Evolutionary conservation across 164 flowering plant species (phyloP).

Genomic region (Berberis vulgaris): DNA sequence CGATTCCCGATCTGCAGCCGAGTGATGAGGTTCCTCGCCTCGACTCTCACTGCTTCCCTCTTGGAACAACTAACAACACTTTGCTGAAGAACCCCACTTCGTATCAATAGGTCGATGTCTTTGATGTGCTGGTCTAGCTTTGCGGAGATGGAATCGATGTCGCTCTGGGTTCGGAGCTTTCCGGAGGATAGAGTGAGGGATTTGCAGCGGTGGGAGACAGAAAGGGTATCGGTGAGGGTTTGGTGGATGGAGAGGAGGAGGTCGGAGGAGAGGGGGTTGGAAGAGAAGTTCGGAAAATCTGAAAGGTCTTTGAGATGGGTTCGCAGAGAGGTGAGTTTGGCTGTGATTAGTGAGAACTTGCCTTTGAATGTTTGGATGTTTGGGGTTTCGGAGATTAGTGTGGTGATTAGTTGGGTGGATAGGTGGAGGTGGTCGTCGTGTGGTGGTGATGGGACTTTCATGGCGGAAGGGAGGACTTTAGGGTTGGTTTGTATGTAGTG

Average conservation of each 20-base stretch:
- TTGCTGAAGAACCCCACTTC: constrained; percentile 44
- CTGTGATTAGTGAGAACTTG: constrained; percentile 37
- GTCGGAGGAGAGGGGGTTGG: constrained; percentile 40
- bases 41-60: constrained; percentile 38
- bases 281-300: constrained; percentile 23
- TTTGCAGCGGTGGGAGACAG: constrained; percentile 28
- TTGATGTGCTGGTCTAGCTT: constrained; percentile 35
- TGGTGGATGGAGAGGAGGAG: constrained; percentile 31
- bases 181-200: constrained; percentile 24
- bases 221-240: constrained; percentile 30
- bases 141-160: constrained; percentile 39
- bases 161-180: constrained; percentile 59
- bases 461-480: constrained; percentile 2
- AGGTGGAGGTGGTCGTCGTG: constrained; percentile 12
- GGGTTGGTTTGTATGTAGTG: not conserved
- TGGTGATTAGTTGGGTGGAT: constrained; percentile 10
- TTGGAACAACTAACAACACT: constrained; percentile 14
- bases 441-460: constrained; percentile 10
- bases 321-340: constrained; percentile 37
- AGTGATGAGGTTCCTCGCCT: constrained; percentile 55
- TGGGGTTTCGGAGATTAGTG: constrained; percentile 16
- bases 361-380: constrained; percentile 32
- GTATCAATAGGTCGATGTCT: constrained; percentile 42
- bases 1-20: constrained; percentile 73
- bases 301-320: constrained; percentile 41